phyloP scores from a whole-genome alignment of 139 green algal species.

The Tetradesmus lagerheimii region DNA sequence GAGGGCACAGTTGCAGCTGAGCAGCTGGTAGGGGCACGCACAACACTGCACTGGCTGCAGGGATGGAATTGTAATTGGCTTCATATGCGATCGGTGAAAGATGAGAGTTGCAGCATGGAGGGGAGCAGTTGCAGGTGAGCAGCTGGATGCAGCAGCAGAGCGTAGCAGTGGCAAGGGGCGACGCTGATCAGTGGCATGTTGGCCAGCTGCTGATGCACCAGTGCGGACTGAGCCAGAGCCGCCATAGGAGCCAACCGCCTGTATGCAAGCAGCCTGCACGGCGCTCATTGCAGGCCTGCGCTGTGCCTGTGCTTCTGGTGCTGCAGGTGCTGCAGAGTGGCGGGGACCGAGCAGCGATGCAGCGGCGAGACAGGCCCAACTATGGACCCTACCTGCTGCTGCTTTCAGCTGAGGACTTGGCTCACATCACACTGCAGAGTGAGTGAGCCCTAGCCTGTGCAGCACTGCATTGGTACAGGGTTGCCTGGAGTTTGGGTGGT shows the following conservation, averaged over 20 bases:
- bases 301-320: background rate
- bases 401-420: conserved; percentile 67
- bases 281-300: background rate
- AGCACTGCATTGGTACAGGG: background rate
- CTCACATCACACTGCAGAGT: conserved; percentile 73
- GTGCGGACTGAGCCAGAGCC: no score
- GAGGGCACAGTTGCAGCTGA: no score
- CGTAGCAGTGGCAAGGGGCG: background rate
- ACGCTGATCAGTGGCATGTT: no score
- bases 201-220: no score
- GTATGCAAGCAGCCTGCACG: background rate
- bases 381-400: conserved; percentile 76
- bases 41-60: no score
- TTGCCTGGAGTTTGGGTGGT: background rate
- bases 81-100: background rate
- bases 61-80: no score
- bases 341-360: background rate
- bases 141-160: background rate
- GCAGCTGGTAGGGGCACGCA: no score
- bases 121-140: background rate
- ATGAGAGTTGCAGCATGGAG: no score
- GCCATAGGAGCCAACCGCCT: background rate
- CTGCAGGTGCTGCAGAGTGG: background rate
- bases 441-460: background rate
- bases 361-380: conserved; percentile 52